Conservation (phyloP, 73 alveolate species). For the Paramecium tetraurelia region DNA sequence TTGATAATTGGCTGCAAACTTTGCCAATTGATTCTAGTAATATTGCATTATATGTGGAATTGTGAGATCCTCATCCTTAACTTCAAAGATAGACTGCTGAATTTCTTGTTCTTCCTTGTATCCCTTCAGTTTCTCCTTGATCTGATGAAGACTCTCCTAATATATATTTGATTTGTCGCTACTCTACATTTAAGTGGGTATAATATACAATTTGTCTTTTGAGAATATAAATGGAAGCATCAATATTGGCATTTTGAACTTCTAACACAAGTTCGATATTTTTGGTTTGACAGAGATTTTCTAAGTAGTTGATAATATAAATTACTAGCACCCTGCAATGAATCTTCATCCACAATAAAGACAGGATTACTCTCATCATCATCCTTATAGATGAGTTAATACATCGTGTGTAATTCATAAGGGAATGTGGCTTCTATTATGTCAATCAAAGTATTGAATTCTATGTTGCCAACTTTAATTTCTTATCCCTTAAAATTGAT, state of each 20-base stretch:
- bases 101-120: background rate
- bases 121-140: background rate
- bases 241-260: background rate
- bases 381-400: background rate
- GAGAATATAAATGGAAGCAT: background rate
- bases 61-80: background rate
- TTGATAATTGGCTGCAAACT: background rate
- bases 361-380: background rate
- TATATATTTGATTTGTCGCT: background rate
- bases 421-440: background rate
- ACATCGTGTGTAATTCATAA: background rate
- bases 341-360: background rate
- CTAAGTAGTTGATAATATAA: background rate
- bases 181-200: background rate
- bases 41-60: background rate
- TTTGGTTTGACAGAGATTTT: background rate
- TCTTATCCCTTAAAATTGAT: background rate
- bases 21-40: background rate
- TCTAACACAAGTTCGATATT: background rate
- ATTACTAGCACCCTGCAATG: background rate
- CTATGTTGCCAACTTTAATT: background rate
- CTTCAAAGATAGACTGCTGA: background rate
- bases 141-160: background rate
- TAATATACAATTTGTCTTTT: background rate
- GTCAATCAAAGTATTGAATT: background rate